These are phyloP conservation scores for Starmerella davenportii DNA, from an alignment of 805 yeast species.

Conservation along the genomic window DNA sequence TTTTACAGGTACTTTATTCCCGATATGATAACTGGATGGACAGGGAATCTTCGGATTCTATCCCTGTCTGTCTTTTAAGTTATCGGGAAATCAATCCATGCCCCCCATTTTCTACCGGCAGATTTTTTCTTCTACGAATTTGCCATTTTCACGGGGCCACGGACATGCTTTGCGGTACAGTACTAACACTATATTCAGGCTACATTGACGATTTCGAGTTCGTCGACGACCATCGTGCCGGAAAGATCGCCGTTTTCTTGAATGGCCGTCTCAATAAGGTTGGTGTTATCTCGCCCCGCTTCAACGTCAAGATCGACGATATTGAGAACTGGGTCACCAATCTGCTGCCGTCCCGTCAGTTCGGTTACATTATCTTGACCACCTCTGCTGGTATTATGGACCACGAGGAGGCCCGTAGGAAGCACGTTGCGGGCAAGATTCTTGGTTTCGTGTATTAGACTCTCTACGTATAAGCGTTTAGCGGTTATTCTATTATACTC, in stretches of 20 bases:
- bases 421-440: conserved; percentile 98
- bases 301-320: conserved; percentile 87
- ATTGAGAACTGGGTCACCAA: conserved; percentile 97
- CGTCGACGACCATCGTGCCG: conserved; percentile 98
- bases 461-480: not conserved
- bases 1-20: conserved; percentile 8
- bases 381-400: conserved; percentile 99
- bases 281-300: conserved; percentile 98
- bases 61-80: conserved; percentile 96
- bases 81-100: conserved; percentile 57
- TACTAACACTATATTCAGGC: conserved; percentile 23
- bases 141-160: conserved; percentile 8
- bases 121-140: not conserved
- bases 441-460: conserved; percentile 72
- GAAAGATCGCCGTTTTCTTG: conserved; percentile 88
- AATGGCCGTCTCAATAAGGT: conserved; percentile 98
- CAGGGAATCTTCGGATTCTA: conserved; percentile 34
- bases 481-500: too few species aligned
- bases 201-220: conserved; percentile 97
- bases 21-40: conserved; percentile 99
- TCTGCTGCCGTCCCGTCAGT: conserved; percentile 97
- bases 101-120: conserved; percentile 1
- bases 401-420: conserved; percentile 99
- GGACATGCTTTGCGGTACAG: conserved; percentile 8
- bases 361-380: conserved; percentile 93